phyloP scores from a whole-genome alignment of 345 rosid species.

The Xanthoceras sorbifolium region DNA sequence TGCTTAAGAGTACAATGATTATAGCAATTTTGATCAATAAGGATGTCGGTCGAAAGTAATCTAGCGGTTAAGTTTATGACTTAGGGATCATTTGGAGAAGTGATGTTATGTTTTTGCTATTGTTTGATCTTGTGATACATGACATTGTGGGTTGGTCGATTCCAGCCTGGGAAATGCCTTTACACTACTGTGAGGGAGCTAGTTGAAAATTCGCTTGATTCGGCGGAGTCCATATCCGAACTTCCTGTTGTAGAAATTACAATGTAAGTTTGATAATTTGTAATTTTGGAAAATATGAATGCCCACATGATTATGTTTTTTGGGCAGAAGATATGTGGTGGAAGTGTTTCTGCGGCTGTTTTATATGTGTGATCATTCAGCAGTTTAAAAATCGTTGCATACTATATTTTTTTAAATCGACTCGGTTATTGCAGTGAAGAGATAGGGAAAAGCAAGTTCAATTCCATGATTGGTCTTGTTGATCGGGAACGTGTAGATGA shows the following conservation, averaged over 20 bases:
- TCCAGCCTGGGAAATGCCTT: conserved; percentile 88
- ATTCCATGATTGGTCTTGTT: conserved; percentile 92
- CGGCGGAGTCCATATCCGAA: conserved; percentile 89
- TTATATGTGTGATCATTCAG: background rate
- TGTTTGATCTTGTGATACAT: background rate
- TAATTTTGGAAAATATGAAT: background rate
- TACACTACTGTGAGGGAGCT: conserved; percentile 94
- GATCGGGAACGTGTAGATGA: conserved; percentile 88
- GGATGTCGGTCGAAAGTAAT: background rate
- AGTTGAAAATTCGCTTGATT: conserved; percentile 93
- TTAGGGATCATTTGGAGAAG: background rate
- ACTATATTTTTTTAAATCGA: conserved; percentile 2
- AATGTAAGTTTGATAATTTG: conserved; percentile 48
- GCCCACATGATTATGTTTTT: background rate
- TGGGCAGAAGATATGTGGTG: background rate
- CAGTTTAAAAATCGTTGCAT: background rate
- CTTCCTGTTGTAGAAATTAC: conserved; percentile 86
- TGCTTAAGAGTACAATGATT: too few species aligned
- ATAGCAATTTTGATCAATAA: background rate
- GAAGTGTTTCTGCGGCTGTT: background rate
- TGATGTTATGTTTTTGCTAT: background rate
- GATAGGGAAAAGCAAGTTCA: conserved; percentile 80
- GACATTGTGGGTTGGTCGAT: conserved; percentile 18
- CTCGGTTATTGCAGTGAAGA: conserved; percentile 68
- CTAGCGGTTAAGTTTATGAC: background rate